Percentiles rank a stretch among this genome's conserved stretches.
Conservation (phyloP, 352 stramenopile species). For the Globisporangium apiculatum region DNA sequence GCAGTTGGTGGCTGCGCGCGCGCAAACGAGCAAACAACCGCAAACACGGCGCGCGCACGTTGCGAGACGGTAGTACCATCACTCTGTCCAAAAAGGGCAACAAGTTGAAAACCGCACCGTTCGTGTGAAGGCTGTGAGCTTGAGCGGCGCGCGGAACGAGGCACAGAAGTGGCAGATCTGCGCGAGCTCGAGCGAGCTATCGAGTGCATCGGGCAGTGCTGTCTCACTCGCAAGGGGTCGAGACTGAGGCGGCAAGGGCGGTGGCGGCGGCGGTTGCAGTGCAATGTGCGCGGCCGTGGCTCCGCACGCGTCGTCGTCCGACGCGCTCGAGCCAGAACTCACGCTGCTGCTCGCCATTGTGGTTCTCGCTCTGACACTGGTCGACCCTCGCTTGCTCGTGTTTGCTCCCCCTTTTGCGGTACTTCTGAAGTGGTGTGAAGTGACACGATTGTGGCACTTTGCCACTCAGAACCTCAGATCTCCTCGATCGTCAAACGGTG, state of each 20-base stretch:
- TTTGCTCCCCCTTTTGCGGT: no score
- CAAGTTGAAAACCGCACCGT: constrained; percentile 33
- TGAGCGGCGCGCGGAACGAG: constrained; percentile 63
- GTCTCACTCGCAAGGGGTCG: background rate
- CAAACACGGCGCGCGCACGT: background rate
- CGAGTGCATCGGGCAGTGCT: constrained; percentile 14
- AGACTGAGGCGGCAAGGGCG: constrained; percentile 3
- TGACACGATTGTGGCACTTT: no score
- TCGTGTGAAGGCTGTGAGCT: constrained; percentile 61
- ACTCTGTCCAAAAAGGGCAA: constrained; percentile 3
- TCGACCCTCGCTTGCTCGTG: no score
- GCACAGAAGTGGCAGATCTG: constrained; percentile 73
- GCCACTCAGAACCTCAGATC: no score
- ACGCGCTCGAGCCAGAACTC: constrained; percentile 29
- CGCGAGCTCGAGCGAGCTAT: constrained; percentile 42
- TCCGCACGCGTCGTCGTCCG: constrained; percentile 25
- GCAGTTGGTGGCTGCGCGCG: background rate
- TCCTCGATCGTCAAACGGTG: no score
- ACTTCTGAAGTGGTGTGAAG: no score
- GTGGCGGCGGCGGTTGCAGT: background rate
- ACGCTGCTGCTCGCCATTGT: constrained; percentile 20
- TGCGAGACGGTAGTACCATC: background rate
- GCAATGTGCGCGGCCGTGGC: background rate
- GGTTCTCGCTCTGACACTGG: constrained; percentile 5
- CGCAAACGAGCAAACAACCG: background rate